phyloP scores from a whole-genome alignment of 768 basidiomycete genomes.

The Aureoboletus auriporus region DNA sequence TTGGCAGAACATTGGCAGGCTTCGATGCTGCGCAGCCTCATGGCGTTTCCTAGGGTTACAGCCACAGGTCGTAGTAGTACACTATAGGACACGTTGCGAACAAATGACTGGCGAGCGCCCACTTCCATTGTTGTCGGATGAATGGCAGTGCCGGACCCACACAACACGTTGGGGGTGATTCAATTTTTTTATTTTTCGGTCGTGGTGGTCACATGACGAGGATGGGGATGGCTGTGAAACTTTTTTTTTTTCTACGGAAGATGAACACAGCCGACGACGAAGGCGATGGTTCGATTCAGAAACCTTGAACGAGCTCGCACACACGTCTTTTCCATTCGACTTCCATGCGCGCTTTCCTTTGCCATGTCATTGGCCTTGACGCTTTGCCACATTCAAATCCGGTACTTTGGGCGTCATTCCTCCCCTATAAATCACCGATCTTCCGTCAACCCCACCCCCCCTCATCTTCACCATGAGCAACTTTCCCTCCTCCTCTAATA shows the following conservation, averaged over 20 bases:
- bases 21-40: conserved; percentile 13
- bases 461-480: conserved; percentile 9
- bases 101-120: conserved; percentile 9
- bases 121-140: conserved; percentile 17
- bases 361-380: not conserved
- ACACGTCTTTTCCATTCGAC: too few species aligned
- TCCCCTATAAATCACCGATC: not conserved
- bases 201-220: conserved; percentile 12
- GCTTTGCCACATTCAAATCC: conserved; percentile 7
- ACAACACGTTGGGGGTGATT: not conserved
- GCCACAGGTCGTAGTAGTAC: conserved; percentile 10
- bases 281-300: conserved; percentile 6
- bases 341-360: not conserved
- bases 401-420: not conserved
- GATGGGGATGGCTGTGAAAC: conserved; percentile 8
- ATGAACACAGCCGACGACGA: conserved; percentile 9
- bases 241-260: too few species aligned
- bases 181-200: not conserved
- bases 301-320: not conserved
- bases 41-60: conserved; percentile 21
- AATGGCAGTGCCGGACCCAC: not conserved
- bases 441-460: not conserved
- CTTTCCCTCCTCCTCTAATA: not conserved
- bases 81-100: too few species aligned
- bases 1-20: conserved; percentile 18